A percentile compares a stretch with the other conserved stretches of the same genome.
Conservation (phyloP, 345 rosid genomes). For the Hevea brasiliensis region DNA sequence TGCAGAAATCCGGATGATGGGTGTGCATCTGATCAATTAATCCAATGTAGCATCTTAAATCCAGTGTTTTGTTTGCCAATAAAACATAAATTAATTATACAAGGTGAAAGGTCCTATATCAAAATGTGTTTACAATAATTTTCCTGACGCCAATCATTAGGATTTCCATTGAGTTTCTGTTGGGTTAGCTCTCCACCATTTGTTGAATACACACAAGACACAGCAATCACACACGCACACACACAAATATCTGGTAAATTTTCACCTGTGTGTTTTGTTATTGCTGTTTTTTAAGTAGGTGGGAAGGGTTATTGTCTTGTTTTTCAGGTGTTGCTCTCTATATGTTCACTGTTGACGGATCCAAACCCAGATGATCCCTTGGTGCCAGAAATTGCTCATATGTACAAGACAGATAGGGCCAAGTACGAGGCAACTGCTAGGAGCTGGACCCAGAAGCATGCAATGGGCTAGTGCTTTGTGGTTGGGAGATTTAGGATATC, state of each 20-base stretch:
- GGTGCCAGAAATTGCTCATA: conserved; percentile 78
- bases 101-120: no score
- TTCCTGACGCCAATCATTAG: not conserved
- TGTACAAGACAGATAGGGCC: conserved; percentile 69
- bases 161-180: not conserved
- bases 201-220: not conserved
- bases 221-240: no score
- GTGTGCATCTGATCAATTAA: not conserved
- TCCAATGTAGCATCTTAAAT: not conserved
- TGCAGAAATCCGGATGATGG: not conserved
- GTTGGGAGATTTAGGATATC: not conserved
- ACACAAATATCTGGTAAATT: not conserved
- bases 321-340: conserved; percentile 64
- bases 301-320: conserved; percentile 22
- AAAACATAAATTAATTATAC: not conserved
- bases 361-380: conserved; percentile 74
- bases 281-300: conserved; percentile 22
- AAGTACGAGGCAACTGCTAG: conserved; percentile 75
- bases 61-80: not conserved
- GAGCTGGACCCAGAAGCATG: conserved; percentile 85
- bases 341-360: conserved; percentile 66
- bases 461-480: conserved; percentile 47
- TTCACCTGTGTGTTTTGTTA: not conserved
- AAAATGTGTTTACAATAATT: not conserved
- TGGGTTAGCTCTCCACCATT: not conserved